Conservation (phyloP, 169 alveolate genomes). For the Babesia ovata region DNA sequence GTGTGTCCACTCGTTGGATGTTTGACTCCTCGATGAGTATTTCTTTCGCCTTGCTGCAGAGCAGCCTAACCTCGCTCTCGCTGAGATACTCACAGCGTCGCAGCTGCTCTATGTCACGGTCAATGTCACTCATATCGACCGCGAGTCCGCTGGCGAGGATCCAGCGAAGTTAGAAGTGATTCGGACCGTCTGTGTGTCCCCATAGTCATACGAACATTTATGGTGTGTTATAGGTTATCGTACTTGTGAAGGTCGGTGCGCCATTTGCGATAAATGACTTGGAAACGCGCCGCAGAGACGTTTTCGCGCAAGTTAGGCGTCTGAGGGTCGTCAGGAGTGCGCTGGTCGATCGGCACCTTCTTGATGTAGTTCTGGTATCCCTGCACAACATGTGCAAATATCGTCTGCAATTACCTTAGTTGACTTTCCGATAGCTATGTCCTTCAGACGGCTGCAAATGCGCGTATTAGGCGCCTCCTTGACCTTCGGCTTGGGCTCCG, state of each 20-base stretch:
- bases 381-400: slow-evolving; percentile 5
- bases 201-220: slow-evolving; percentile 4
- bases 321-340: slow-evolving; percentile 77
- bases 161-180: not conserved
- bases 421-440: slow-evolving; percentile 79
- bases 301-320: slow-evolving; percentile 77
- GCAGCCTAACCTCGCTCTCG: slow-evolving; percentile 93
- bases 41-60: slow-evolving; percentile 96
- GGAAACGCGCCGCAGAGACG: slow-evolving; percentile 74
- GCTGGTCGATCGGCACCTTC: slow-evolving; percentile 72
- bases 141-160: not conserved
- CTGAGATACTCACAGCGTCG: slow-evolving; percentile 85
- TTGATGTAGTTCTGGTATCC: slow-evolving; percentile 77
- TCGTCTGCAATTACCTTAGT: slow-evolving; percentile 61
- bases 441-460: slow-evolving; percentile 73
- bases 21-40: slow-evolving; percentile 95
- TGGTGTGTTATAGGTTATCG: slow-evolving; percentile 59
- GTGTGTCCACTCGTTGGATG: slow-evolving; percentile 95
- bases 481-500: slow-evolving; percentile 43
- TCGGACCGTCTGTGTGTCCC: slow-evolving; percentile 6
- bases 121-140: slow-evolving; percentile 69
- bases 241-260: slow-evolving; percentile 75
- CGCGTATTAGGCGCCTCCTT: slow-evolving; percentile 61
- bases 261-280: slow-evolving; percentile 76
- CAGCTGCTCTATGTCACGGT: slow-evolving; percentile 70